Conservation (phyloP, 352 stramenopile species). For the Globisporangium polare region DNA sequence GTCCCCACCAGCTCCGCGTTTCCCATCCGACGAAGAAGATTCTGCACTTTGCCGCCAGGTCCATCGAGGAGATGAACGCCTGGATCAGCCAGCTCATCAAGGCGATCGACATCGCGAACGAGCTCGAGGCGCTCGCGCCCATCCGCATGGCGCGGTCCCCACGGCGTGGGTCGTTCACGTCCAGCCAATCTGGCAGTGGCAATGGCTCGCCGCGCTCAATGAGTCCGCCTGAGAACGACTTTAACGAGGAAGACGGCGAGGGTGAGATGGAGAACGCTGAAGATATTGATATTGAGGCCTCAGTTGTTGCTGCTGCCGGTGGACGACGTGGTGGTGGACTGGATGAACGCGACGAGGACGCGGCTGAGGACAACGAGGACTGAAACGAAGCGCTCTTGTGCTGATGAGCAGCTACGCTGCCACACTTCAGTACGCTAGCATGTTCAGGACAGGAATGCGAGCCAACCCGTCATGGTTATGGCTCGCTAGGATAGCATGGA, state of each 20-base stretch:
- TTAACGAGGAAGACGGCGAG: conserved; percentile 6
- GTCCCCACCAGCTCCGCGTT: conserved; percentile 60
- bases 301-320: too few species aligned
- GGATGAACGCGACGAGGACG: neutral
- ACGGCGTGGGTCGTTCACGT: conserved; percentile 1
- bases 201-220: neutral
- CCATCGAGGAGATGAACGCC: conserved; percentile 65
- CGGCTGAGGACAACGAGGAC: neutral
- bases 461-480: neutral
- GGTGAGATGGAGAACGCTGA: neutral
- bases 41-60: conserved; percentile 49
- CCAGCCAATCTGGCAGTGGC: neutral
- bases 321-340: neutral
- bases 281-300: neutral
- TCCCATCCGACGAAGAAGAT: conserved; percentile 54
- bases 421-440: neutral
- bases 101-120: conserved; percentile 55
- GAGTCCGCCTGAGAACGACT: conserved; percentile 12
- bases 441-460: neutral
- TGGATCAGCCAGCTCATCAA: conserved; percentile 64
- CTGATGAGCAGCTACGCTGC: neutral
- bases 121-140: conserved; percentile 29
- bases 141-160: neutral
- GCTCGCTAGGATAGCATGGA: neutral
- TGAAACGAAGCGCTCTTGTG: neutral